These are phyloP conservation scores for Coemansia sp. DNA, from an alignment of 371 early-diverging fungal genomes.

Conservation along the genomic window DNA sequence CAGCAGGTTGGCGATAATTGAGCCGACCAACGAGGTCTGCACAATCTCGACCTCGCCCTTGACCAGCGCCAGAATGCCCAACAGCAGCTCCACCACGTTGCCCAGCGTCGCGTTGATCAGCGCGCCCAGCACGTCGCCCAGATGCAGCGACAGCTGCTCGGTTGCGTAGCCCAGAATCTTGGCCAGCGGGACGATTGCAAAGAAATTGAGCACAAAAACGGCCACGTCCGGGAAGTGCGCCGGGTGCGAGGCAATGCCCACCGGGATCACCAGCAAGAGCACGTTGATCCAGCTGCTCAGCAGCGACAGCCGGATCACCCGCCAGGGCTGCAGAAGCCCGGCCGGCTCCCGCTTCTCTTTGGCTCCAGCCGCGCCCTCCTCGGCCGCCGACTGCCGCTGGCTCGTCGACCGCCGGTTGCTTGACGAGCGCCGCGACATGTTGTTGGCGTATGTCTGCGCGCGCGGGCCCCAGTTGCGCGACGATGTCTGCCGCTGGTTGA, in stretches of 20 bases:
- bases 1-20: conserved; percentile 82
- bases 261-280: conserved; percentile 69
- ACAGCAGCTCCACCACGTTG: conserved; percentile 79
- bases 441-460: conserved; percentile 34
- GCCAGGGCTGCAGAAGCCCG: conserved; percentile 33
- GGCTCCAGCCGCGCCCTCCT: neutral
- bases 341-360: conserved; percentile 16
- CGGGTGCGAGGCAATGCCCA: conserved; percentile 67
- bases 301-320: conserved; percentile 47
- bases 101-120: conserved; percentile 76
- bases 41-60: conserved; percentile 76
- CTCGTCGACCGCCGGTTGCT: conserved; percentile 19
- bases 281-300: conserved; percentile 64
- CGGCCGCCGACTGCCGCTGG: neutral
- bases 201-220: conserved; percentile 80
- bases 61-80: conserved; percentile 74
- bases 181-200: conserved; percentile 87
- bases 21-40: conserved; percentile 84
- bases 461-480: conserved; percentile 42
- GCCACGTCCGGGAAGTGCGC: conserved; percentile 65
- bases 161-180: conserved; percentile 71
- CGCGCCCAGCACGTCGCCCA: conserved; percentile 82
- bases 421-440: conserved; percentile 34
- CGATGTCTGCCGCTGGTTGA: conserved; percentile 12
- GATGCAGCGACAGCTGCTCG: conserved; percentile 67